Evolutionary conservation across 768 basidiomycete species (phyloP).

Genomic region (Boletellus sp.): DNA sequence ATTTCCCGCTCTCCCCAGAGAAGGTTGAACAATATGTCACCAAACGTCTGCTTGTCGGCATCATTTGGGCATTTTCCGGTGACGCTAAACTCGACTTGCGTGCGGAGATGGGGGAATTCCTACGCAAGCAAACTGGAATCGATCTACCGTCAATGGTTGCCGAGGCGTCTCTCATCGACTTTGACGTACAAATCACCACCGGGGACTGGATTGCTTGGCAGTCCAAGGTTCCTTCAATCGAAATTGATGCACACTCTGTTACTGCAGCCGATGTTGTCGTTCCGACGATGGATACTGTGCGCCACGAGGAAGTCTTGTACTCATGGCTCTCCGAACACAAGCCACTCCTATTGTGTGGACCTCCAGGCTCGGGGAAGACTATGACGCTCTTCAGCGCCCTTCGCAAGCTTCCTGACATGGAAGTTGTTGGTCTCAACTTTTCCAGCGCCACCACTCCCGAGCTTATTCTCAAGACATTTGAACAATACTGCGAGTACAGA

Average conservation of each 20-base stretch:
- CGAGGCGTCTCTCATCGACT: slow-evolving; percentile 89
- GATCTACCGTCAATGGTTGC: slow-evolving; percentile 76
- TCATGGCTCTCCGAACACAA: slow-evolving; percentile 99
- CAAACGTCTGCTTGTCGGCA: slow-evolving; percentile 83
- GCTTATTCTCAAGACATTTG: slow-evolving; percentile 97
- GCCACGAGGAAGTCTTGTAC: slow-evolving; percentile 97
- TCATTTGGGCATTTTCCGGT: slow-evolving; percentile 98
- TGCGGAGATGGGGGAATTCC: slow-evolving; percentile 83
- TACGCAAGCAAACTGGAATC: slow-evolving; percentile 81
- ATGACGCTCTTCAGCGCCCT: slow-evolving; percentile 99
- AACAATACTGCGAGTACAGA: slow-evolving; percentile 98
- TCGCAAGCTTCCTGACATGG: slow-evolving; percentile 96
- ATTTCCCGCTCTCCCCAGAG: slow-evolving; percentile 86
- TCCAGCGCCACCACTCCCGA: slow-evolving; percentile 98
- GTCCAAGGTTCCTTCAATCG: slow-evolving; percentile 86
- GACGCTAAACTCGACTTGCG: slow-evolving; percentile 91
- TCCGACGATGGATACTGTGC: slow-evolving; percentile 96
- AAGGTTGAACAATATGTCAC: slow-evolving; percentile 87
- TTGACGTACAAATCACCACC: slow-evolving; percentile 81
- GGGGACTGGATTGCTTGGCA: slow-evolving; percentile 95
- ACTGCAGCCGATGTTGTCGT: slow-evolving; percentile 96
- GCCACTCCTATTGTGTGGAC: slow-evolving; percentile 95
- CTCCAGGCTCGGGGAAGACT: slow-evolving; percentile 99
- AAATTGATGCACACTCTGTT: slow-evolving; percentile 95
- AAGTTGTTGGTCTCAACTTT: slow-evolving; percentile 98